Conservation (phyloP, 179 eudicot species). For the Heliamphora pulchella region DNA sequence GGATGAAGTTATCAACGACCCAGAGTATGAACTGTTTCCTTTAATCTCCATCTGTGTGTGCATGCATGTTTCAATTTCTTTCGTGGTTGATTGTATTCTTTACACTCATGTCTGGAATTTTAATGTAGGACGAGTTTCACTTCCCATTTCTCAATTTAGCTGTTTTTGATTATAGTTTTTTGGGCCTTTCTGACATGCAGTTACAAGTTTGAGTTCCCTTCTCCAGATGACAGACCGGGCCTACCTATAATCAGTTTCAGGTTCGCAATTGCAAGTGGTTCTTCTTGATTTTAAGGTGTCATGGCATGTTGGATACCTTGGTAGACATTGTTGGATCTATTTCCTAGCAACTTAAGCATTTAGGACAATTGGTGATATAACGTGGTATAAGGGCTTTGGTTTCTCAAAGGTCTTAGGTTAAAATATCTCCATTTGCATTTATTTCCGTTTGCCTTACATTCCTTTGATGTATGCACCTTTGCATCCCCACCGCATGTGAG, state of each 20-base stretch:
- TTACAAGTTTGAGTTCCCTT: slow-evolving; percentile 97
- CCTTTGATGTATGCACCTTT: no score
- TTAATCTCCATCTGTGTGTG: background rate
- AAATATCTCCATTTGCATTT: no score
- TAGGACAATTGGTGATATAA: no score
- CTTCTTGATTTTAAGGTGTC: background rate
- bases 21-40: slow-evolving; percentile 60
- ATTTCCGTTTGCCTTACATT: no score
- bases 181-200: slow-evolving; percentile 39
- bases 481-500: no score
- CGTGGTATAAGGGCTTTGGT: background rate
- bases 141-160: background rate
- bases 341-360: no score
- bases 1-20: slow-evolving; percentile 88
- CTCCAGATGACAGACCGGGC: slow-evolving; percentile 99
- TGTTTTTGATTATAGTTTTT: slow-evolving; percentile 10
- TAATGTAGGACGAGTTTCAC: background rate
- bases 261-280: slow-evolving; percentile 29
- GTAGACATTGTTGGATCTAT: no score
- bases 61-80: background rate
- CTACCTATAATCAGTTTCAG: slow-evolving; percentile 98
- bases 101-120: background rate
- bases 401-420: background rate
- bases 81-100: slow-evolving; percentile 5
- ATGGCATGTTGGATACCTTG: no score